Evolutionary conservation across 2,329 filamentous ascomycete species (phyloP), one percentile per base, ranked within the genome.

Genomic region (Penicillium rolfsii): DNA sequence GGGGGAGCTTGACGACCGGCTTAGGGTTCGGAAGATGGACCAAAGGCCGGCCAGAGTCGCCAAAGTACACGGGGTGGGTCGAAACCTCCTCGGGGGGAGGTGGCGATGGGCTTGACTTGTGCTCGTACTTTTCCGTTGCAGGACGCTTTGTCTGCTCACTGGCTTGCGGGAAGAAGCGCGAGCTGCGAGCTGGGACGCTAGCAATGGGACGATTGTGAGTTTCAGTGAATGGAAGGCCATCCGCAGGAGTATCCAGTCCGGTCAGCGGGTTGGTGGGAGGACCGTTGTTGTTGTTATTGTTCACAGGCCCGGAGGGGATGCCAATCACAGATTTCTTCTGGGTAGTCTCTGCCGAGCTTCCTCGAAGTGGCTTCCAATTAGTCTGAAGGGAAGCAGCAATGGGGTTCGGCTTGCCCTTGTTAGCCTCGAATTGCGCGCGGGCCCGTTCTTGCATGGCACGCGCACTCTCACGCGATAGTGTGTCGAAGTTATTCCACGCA

Each of bases 1-100:
- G 91, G 3, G 91, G 93, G 4, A 98, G 83, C 72, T 89, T 92
- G 12, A 98, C 93, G 28, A 92, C 85, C 35, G 91, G 91, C 57
- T 89, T 85, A 14, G 84, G 83, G 33, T 75, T 80, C 2, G 86
- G 86, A 43, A 89, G 77, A 66, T 82, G 83, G 52, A 89, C 85
- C 46, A 83, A 71, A 3, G 86, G 86, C 41, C 81, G 80, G 33
- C 73, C 74, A 12, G 73, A 74, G 62, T 83, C 79, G 40, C 83
- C 81, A 58, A 77, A 80, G 67, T 84, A 85, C 3, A 81, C 86
- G 16, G 86, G 86, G 68, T 88, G 79, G 55, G 79, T 80, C 5
- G 82, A 82, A 67, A 77, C 66, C 58, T 81, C 79, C 65, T 88
- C 86, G 5, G 86, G 86, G 6, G 86, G 86, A 36, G 84, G 84